Conservation (phyloP, 208 protist species). For the Acanthamoeba healyi region DNA sequence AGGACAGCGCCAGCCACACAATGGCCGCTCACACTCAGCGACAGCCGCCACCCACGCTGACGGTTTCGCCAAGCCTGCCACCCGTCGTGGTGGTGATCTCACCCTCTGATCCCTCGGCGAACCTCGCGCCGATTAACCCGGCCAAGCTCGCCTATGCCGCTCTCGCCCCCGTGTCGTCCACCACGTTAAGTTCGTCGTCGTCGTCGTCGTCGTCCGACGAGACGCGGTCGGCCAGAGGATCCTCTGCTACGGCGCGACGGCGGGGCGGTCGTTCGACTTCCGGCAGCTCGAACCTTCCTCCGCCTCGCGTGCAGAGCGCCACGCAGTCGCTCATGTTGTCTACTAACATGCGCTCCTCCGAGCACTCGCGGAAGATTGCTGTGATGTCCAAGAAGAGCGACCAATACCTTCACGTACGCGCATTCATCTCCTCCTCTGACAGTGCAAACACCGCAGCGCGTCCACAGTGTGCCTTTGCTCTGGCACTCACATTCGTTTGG, state of each 20-base stretch:
- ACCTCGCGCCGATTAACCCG: neutral
- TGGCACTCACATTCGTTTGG: no score
- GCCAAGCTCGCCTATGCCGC: slow-evolving; percentile 23
- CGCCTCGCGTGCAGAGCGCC: neutral
- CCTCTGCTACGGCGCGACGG: neutral
- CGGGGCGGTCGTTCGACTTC: neutral
- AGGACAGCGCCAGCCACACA: neutral
- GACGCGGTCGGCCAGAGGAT: neutral
- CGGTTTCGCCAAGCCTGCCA: neutral
- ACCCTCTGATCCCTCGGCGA: no score
- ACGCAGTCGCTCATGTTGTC: neutral
- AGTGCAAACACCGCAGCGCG: no score
- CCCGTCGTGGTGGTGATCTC: no score
- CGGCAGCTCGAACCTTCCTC: no score
- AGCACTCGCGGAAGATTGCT: slow-evolving; percentile 28
- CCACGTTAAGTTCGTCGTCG: neutral
- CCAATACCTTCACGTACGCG: neutral
- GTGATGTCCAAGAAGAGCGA: slow-evolving; percentile 37
- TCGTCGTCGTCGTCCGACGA: neutral
- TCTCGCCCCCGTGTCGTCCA: neutral
- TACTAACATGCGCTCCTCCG: neutral
- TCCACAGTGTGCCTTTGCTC: no score
- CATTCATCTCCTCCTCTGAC: no score
- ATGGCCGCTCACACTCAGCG: neutral
- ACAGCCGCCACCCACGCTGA: neutral